Conservation (phyloP, 208 protist genomes). For the Leishmania martiniquensis region DNA sequence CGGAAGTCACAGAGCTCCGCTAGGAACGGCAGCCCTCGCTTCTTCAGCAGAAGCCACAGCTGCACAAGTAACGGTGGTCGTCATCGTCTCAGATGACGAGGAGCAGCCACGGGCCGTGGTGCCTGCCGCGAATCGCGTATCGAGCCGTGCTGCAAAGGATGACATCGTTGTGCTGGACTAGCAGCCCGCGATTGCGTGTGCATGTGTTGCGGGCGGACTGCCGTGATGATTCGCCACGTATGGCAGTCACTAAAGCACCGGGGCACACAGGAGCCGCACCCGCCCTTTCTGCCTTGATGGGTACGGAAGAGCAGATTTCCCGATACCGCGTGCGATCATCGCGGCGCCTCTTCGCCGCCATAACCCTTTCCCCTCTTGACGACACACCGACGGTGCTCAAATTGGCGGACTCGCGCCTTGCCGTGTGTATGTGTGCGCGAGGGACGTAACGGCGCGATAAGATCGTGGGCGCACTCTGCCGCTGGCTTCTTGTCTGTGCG, state of each 20-base stretch:
- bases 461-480: no score
- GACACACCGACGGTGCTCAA: background rate
- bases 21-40: background rate
- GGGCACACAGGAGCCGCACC: background rate
- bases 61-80: background rate
- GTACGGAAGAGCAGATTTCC: background rate
- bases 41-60: background rate
- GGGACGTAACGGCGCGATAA: no score
- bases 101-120: constrained; percentile 4
- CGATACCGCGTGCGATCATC: background rate
- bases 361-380: background rate
- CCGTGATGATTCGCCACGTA: background rate
- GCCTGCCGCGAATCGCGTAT: background rate
- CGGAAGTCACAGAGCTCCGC: background rate
- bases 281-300: background rate
- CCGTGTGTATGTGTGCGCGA: background rate
- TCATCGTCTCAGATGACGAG: constrained; percentile 9
- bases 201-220: background rate
- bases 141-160: background rate
- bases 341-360: background rate
- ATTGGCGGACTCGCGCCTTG: background rate
- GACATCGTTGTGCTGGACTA: constrained; percentile 12
- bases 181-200: background rate
- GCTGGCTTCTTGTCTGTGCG: no score
- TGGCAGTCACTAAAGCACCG: background rate